These are phyloP conservation scores for Cytospora piceicola DNA, from an alignment of 2,329 filamentous ascomycete genomes.

Conservation along the genomic window DNA sequence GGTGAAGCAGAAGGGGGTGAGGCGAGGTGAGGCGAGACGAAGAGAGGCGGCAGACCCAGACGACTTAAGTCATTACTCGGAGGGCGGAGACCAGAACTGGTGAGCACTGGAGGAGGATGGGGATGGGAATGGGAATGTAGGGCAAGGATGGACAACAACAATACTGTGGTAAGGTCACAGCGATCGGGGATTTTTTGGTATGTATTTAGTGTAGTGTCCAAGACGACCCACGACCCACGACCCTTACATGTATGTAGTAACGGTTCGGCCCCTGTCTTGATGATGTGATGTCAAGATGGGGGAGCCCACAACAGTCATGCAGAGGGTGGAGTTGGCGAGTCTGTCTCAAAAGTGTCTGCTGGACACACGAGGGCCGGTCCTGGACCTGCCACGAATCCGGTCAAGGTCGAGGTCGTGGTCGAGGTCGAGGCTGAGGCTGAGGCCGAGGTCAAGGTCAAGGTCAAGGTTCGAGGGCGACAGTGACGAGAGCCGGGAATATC, in stretches of 20 bases:
- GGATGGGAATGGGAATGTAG: constrained; percentile 15
- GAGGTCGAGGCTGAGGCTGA: too few species aligned
- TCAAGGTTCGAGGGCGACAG: neutral
- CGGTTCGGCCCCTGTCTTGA: constrained; percentile 1
- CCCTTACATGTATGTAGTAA: constrained; percentile 3
- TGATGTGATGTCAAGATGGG: constrained; percentile 4
- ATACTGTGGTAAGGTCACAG: constrained; percentile 10
- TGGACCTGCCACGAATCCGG: neutral
- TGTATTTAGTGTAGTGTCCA: neutral
- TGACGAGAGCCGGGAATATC: neutral
- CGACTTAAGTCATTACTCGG: constrained; percentile 25
- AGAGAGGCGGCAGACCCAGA: constrained; percentile 19
- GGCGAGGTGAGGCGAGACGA: constrained; percentile 23
- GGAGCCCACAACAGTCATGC: constrained; percentile 2
- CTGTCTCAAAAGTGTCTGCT: neutral
- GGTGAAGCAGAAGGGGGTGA: constrained; percentile 18
- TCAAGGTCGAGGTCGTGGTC: neutral
- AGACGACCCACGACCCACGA: constrained; percentile 1
- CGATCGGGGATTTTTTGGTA: constrained; percentile 3
- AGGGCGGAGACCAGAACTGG: constrained; percentile 17
- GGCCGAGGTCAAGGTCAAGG: neutral
- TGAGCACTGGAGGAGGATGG: constrained; percentile 12
- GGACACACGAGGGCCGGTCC: neutral
- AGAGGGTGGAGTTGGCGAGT: neutral
- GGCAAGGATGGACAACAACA: constrained; percentile 20